Evolutionary conservation across 1,284 basidiomycete species (phyloP).

Genomic region (Dichomitus squalens): DNA sequence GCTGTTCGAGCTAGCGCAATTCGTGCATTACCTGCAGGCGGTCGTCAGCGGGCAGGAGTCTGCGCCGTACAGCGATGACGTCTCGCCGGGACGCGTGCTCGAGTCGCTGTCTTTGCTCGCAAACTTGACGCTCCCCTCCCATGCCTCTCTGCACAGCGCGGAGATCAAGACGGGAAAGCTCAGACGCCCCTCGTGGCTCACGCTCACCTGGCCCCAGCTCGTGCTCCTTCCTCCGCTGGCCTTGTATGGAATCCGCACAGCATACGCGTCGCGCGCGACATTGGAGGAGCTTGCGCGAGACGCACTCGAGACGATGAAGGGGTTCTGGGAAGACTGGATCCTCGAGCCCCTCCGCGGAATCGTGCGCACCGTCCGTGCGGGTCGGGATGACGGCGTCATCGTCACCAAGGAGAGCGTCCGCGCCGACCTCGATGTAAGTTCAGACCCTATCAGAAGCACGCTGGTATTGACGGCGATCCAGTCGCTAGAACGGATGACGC

Average conservation of each 20-base stretch:
- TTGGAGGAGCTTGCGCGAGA: constrained; percentile 60
- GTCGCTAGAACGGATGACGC: constrained; percentile 93
- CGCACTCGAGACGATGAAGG: constrained; percentile 67
- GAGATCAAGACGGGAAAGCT: constrained; percentile 43
- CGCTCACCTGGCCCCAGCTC: constrained; percentile 68
- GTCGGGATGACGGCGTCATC: constrained; percentile 73
- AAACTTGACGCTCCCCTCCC: constrained; percentile 31
- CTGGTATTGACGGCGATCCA: constrained; percentile 33
- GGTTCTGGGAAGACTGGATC: constrained; percentile 87
- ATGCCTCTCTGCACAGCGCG: constrained; percentile 33
- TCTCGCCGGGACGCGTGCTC: constrained; percentile 10
- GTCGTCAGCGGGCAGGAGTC: constrained; percentile 17
- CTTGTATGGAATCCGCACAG: constrained; percentile 48
- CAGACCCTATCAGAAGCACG: too few species aligned
- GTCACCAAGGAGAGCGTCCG: constrained; percentile 77
- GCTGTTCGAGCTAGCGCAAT: constrained; percentile 15
- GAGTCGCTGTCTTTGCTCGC: constrained; percentile 27
- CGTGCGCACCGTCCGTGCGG: constrained; percentile 80
- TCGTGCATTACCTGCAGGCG: constrained; percentile 18
- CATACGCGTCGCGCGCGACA: constrained; percentile 55
- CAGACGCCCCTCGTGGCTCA: constrained; percentile 58
- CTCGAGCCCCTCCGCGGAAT: constrained; percentile 87
- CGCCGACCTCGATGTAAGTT: constrained; percentile 77
- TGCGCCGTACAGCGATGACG: neutral
- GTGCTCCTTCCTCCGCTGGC: constrained; percentile 65